Evolutionary conservation across 1,139 yeast species (phyloP).

Genomic region (Lodderomyces theae): DNA sequence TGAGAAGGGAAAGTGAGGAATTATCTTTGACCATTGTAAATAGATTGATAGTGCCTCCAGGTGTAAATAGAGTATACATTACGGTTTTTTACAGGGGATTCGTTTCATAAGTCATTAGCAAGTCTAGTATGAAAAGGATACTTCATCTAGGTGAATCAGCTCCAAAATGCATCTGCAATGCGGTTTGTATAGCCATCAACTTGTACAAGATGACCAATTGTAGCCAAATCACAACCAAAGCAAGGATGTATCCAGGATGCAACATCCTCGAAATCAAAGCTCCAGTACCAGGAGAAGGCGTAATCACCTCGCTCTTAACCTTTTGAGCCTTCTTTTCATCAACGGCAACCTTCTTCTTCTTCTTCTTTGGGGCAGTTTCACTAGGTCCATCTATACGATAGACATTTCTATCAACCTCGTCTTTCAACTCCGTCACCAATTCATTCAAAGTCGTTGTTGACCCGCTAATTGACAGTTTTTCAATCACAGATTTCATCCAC

Average conservation of each 20-base stretch:
- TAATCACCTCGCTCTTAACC: neutral
- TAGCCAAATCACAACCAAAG: conserved; percentile 2
- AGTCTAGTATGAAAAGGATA: too few relatives aligned
- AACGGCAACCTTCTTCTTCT: conserved; percentile 7
- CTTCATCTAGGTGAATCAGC: neutral
- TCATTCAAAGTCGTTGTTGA: conserved; percentile 42
- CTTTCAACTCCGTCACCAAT: conserved; percentile 26
- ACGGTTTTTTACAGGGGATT: neutral
- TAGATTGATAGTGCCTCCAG: too few relatives aligned
- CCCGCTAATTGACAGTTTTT: conserved; percentile 48
- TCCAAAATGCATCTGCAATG: neutral
- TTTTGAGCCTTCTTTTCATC: conserved; percentile 2
- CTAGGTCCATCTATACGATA: conserved; percentile 21
- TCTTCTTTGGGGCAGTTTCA: conserved; percentile 11
- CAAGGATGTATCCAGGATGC: neutral
- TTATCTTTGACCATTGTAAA: neutral
- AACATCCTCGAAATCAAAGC: neutral
- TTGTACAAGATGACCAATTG: conserved; percentile 2
- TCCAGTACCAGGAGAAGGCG: conserved; percentile 13
- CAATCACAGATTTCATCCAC: conserved; percentile 56
- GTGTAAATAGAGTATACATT: neutral
- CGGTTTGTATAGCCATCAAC: neutral
- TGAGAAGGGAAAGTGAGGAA: too few relatives aligned
- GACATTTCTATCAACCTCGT: conserved; percentile 28
- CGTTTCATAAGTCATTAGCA: neutral